Percentiles rank a stretch among this genome's conserved stretches.
phyloP scores from a whole-genome alignment of 1,284 basidiomycete species.

The Cryptococcus hybrid region DNA sequence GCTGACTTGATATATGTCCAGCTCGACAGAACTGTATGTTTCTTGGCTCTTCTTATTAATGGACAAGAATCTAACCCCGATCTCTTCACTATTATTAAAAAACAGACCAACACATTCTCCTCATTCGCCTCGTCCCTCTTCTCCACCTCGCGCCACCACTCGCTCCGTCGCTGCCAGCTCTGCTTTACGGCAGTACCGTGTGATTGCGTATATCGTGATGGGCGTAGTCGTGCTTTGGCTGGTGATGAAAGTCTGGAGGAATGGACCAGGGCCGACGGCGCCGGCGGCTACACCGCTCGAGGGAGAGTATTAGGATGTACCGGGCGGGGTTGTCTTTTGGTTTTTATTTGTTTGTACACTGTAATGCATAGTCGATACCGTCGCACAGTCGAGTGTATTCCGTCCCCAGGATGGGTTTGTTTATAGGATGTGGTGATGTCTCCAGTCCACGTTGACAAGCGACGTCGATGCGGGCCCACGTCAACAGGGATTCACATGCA shows the following conservation, averaged over 20 bases:
- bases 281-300: background rate
- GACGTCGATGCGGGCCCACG: too few species aligned
- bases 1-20: slow-evolving; percentile 2
- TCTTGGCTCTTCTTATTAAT: background rate
- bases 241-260: slow-evolving; percentile 36
- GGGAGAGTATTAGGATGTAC: background rate
- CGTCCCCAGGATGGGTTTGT: too few species aligned
- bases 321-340: background rate
- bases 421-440: too few species aligned
- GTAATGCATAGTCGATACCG: background rate
- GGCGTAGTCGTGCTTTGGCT: slow-evolving; percentile 42
- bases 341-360: background rate
- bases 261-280: slow-evolving; percentile 4
- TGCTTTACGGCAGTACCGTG: slow-evolving; percentile 43
- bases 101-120: slow-evolving; percentile 41
- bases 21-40: slow-evolving; percentile 40
- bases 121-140: slow-evolving; percentile 46
- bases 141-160: slow-evolving; percentile 46
- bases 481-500: too few species aligned
- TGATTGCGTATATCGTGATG: slow-evolving; percentile 42
- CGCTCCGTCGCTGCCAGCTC: slow-evolving; percentile 41
- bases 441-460: too few species aligned
- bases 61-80: background rate
- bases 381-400: too few species aligned
- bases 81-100: too few species aligned